Base-by-base conservation (phyloP, 129 eudicot genomes). In the Chrysanthemum makinoi region DNA sequence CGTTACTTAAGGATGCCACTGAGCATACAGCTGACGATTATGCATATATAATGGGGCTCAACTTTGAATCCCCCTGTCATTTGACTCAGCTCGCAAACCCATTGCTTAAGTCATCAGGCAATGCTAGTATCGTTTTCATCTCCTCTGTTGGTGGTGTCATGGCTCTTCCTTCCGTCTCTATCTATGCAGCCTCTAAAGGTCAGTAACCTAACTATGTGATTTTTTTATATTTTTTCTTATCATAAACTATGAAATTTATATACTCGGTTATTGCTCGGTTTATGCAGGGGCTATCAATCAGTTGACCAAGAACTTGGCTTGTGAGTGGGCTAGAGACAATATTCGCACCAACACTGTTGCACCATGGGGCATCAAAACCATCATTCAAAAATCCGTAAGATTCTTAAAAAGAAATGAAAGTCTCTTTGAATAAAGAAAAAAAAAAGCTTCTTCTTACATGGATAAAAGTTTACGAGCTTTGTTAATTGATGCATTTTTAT, bases 101-200 rank as follows among this genome's bases (percentile, higher is more conserved):
- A 6, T 75, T 89, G 15, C 81, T 89, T 2, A 89, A 89, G 67
- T 80, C 87, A 66, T 86, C 96, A 16, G 90, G 76, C n/a, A n/a
- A 47, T 1, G 93, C 80, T 26, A 84, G 83, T 51, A 79, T 89
- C 20, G 93, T 89, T 20, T 89, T 89, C 74, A 82, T 84, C 58
- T 86, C 96, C 63, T 86, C 96, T 1, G 75, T 89, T 14, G 86
- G 88, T 58, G 96, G 96, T 48, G 81, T 80, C 2, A 76, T 58
- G 19, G 92, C 82, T 4, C 89, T 89, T 28, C 92, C 96, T 33
- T 85, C 83, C 1, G 39, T 80, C 54, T 80, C 96, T 0, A 76
- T 83, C 47, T 89, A 89, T 56, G 83, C 84, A 19, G 86, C 96
- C 14, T 69, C 92, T 54, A 89, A 89, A 84, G 96, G 96, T 89